phyloP scores from a whole-genome alignment of 331 rosid genomes.

The Erythrophleum ivorense region DNA sequence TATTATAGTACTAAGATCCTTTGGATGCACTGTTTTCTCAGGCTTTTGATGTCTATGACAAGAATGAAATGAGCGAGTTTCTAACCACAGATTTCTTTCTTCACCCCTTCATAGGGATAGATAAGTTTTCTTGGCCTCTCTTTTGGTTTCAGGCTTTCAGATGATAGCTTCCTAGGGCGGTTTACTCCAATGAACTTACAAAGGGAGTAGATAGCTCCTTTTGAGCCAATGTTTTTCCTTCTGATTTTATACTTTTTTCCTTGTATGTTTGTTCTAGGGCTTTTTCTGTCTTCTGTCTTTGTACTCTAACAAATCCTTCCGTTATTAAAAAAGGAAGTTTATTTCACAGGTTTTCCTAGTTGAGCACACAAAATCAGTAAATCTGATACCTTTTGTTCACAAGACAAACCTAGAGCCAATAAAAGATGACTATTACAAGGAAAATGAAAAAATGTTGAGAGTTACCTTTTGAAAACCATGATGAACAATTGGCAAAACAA shows the following conservation, averaged over 20 bases:
- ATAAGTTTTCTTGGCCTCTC: conserved; percentile 11
- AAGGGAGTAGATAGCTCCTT: background rate
- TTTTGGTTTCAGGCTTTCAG: background rate
- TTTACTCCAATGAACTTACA: background rate
- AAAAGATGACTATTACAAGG: background rate
- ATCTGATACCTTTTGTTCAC: background rate
- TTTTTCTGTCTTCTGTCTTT: background rate
- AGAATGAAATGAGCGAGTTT: background rate
- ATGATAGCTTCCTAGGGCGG: background rate
- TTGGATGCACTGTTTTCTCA: background rate
- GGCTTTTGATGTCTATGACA: conserved; percentile 1
- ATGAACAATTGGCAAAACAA: conserved; percentile 86
- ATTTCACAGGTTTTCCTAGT: conserved; percentile 23
- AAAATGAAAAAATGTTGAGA: background rate
- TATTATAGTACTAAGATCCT: background rate
- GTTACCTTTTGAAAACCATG: conserved; percentile 82
- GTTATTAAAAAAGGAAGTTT: conserved; percentile 2
- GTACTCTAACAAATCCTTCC: background rate
- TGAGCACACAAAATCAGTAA: conserved; percentile 21
- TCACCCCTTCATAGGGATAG: background rate
- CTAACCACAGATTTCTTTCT: background rate
- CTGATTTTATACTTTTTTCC: background rate
- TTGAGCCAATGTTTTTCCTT: background rate
- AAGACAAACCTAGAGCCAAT: background rate
- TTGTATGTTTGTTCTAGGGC: background rate